phyloP scores from a whole-genome alignment of 2,329 filamentous ascomycete genomes.

The Akanthomyces dipterigenus region DNA sequence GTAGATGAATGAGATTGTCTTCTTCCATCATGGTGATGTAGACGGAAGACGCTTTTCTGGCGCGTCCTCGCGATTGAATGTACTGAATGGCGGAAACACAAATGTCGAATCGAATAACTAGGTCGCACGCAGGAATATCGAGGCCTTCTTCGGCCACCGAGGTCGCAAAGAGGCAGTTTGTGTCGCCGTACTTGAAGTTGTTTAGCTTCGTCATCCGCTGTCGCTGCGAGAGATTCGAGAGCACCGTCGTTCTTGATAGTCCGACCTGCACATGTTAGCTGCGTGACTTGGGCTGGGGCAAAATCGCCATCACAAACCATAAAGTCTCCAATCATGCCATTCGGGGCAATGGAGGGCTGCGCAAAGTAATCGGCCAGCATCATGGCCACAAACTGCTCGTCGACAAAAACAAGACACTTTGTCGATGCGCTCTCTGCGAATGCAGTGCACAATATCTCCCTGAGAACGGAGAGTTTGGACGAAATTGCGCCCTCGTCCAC shows the following conservation, averaged over 20 bases:
- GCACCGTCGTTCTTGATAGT: conserved; percentile 25
- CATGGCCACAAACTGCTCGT: conserved; percentile 69
- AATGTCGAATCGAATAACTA: conserved; percentile 72
- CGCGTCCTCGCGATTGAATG: conserved; percentile 84
- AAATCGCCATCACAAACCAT: conserved; percentile 42
- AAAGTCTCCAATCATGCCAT: conserved; percentile 52
- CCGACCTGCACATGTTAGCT: conserved; percentile 24
- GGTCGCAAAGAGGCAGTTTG: conserved; percentile 61
- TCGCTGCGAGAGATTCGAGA: conserved; percentile 60
- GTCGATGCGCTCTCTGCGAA: conserved; percentile 51
- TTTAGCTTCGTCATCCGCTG: conserved; percentile 69
- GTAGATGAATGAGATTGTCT: conserved; percentile 55
- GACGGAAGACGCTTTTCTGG: conserved; percentile 67
- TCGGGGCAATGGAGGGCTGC: conserved; percentile 46
- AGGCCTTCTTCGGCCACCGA: conserved; percentile 63
- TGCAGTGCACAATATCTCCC: conserved; percentile 51
- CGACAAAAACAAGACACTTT: conserved; percentile 82
- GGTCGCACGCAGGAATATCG: conserved; percentile 61
- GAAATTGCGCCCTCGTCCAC: conserved; percentile 46
- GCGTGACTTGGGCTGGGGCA: not conserved
- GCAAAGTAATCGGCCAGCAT: conserved; percentile 63
- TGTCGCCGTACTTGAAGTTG: conserved; percentile 51
- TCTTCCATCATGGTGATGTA: conserved; percentile 80
- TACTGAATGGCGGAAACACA: conserved; percentile 91
- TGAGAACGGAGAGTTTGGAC: conserved; percentile 62